Percentiles rank a stretch among this genome's conserved stretches.
Evolutionary conservation across 768 basidiomycete genomes (phyloP).

Genomic region (Coprinopsis sp.): DNA sequence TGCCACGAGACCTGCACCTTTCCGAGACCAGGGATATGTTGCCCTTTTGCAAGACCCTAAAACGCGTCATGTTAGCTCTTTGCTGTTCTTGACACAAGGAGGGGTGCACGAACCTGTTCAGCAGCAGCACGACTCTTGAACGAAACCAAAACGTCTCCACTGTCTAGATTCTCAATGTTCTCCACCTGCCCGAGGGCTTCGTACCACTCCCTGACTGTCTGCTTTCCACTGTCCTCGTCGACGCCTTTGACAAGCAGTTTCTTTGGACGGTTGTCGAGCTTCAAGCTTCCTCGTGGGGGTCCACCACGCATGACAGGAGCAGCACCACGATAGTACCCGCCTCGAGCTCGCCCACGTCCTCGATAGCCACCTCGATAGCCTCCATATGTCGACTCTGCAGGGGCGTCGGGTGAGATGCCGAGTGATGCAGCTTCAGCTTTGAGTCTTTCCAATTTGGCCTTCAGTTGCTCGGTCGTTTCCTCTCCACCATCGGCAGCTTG

Average conservation of each 20-base stretch:
- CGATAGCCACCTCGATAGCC: conserved; percentile 67
- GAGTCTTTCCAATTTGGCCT: conserved; percentile 70
- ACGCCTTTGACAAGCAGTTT: conserved; percentile 73
- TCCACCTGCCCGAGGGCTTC: conserved; percentile 76
- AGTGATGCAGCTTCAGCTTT: conserved; percentile 80
- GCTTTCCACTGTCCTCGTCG: conserved; percentile 38
- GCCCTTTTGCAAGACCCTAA: conserved; percentile 71
- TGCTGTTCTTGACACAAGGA: conserved; percentile 9
- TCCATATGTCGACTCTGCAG: conserved; percentile 33
- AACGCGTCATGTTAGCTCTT: conserved; percentile 13
- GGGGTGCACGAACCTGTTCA: conserved; percentile 53
- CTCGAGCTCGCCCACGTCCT: conserved; percentile 61
- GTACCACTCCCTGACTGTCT: conserved; percentile 77
- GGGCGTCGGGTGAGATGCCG: conserved; percentile 54
- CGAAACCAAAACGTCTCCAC: conserved; percentile 56
- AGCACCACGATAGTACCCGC: conserved; percentile 56
- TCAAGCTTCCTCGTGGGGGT: conserved; percentile 69
- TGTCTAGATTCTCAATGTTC: conserved; percentile 48
- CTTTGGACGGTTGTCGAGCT: conserved; percentile 86
- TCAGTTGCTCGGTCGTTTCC: conserved; percentile 61
- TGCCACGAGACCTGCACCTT: conserved; percentile 67
- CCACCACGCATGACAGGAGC: conserved; percentile 52
- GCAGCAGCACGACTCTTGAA: conserved; percentile 73
- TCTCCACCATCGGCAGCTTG: conserved; percentile 45
- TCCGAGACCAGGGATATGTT: conserved; percentile 61